Evolutionary conservation across 2,329 filamentous ascomycete genomes (phyloP).

Genomic region (Claviceps africana): DNA sequence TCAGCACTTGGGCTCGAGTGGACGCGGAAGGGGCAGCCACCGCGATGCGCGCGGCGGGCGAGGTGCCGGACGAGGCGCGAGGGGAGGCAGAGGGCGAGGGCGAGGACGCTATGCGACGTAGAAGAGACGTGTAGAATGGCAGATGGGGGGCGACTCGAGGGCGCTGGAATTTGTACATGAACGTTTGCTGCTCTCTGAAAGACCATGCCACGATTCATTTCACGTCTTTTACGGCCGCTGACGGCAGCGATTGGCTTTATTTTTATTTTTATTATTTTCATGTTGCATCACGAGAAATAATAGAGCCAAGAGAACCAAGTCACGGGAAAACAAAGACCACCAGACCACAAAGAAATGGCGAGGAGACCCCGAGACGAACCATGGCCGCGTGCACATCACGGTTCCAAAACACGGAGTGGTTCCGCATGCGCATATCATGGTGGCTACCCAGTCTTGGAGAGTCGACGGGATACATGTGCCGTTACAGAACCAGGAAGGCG

Average conservation of each 20-base stretch:
- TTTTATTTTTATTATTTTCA: too few relatives aligned
- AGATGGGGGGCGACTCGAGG: too few relatives aligned
- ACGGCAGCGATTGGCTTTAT: too few relatives aligned
- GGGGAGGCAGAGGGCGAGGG: slow-evolving; percentile 6
- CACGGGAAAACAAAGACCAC: too few relatives aligned
- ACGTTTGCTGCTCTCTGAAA: too few relatives aligned
- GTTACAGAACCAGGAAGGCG: too few relatives aligned
- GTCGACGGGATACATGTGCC: too few relatives aligned
- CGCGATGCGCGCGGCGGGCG: slow-evolving; percentile 11
- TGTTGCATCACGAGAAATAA: background rate
- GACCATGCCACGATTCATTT: too few relatives aligned
- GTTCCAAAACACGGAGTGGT: background rate
- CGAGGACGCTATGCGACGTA: slow-evolving; percentile 9
- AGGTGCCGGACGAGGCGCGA: slow-evolving; percentile 15
- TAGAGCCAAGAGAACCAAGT: background rate
- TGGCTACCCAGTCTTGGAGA: too few relatives aligned
- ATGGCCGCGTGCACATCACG: background rate
- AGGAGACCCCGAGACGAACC: background rate
- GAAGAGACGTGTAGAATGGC: background rate
- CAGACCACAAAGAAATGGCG: background rate
- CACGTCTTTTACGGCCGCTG: too few relatives aligned
- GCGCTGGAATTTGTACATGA: background rate
- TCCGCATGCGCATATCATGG: background rate
- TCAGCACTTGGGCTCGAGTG: slow-evolving; percentile 8
- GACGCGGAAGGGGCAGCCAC: slow-evolving; percentile 11